Evolutionary conservation across 805 yeast genomes (phyloP), one percentile per base, ranked within the genome.

Genomic region (Cyberlindnera saturnus): DNA sequence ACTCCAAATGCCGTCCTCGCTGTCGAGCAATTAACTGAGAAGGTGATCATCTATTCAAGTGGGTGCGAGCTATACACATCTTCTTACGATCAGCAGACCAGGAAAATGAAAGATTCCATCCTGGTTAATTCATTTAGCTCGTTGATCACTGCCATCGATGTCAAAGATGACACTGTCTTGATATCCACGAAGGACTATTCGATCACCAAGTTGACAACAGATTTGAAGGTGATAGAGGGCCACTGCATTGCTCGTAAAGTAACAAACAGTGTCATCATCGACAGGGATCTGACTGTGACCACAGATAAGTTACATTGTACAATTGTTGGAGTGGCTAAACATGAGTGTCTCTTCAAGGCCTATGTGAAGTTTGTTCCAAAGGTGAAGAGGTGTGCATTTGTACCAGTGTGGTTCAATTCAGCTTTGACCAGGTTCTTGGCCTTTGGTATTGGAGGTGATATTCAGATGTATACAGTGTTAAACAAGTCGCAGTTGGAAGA

Each of bases 381-480:
- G 44, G 28, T 70, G 2, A 36, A 38, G 3, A 36, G 40, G 26
- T 63, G 69, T 42, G 41, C 50, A 1, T 53, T 66, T 23, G 37
- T 39, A 1, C 66, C 73, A 1, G 43, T 56, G 16, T 70, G 74
- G 73, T 49, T 39, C 16, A 3, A 39, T 11, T 17, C 36, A 20
- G 6, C 19, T 14, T n/a, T 44, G 34, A 16, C 42, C 15, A 50
- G 53, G 11, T 61, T 65, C 43, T 19, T 58, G 15, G 49, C 57
- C 34, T 57, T 41, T 41, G 74, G 74, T 1, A 33, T 70, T 15
- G 59, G 63, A 34, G 75, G 75, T 4, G 70, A 66, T 34, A 44
- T 69, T 7, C 52, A 56, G 10, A 13, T 62, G 3, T 66, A 39
- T 41, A 57, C 63, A 1, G 7, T 53, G 5, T 17, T 61, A 15